Percentiles rank a stretch among this genome's conserved stretches.
phyloP scores from a whole-genome alignment of 2,329 filamentous ascomycete genomes.

The Cladophialophora carrionii region DNA sequence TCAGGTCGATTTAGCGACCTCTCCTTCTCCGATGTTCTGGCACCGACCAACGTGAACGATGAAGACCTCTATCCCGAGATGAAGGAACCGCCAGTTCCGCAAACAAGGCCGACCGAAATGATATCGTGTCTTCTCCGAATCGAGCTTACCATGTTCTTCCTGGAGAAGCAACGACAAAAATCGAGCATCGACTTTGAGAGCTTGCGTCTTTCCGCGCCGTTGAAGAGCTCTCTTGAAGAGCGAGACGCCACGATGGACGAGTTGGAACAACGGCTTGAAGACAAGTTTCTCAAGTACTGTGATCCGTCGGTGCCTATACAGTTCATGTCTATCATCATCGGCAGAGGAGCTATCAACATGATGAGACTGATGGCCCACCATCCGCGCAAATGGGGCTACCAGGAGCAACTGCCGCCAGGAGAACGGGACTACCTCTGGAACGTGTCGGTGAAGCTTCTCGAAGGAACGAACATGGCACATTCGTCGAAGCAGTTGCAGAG shows the following conservation, averaged over 20 bases:
- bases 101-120: conserved; percentile 59
- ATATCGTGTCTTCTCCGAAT: conserved; percentile 64
- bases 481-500: conserved; percentile 46
- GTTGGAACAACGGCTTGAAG: conserved; percentile 59
- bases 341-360: conserved; percentile 48
- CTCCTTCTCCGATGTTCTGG: conserved; percentile 46
- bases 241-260: conserved; percentile 44
- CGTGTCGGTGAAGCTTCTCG: conserved; percentile 45
- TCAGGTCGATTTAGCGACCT: conserved; percentile 35
- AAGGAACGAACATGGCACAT: conserved; percentile 48
- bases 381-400: conserved; percentile 44
- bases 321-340: conserved; percentile 52
- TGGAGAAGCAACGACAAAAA: conserved; percentile 29
- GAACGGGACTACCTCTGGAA: conserved; percentile 49
- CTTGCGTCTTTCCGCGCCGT: conserved; percentile 29
- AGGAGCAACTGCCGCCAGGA: conserved; percentile 40
- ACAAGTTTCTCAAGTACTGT: conserved; percentile 59
- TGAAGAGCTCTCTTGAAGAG: conserved; percentile 41
- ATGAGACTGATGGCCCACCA: conserved; percentile 54
- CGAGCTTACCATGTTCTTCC: conserved; percentile 61
- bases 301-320: conserved; percentile 55
- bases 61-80: conserved; percentile 55
- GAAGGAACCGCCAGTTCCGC: conserved; percentile 52
- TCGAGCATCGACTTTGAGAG: conserved; percentile 20
- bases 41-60: conserved; percentile 59